phyloP scores from a whole-genome alignment of 78 protist genomes.

The Dictyostelium purpureum region DNA sequence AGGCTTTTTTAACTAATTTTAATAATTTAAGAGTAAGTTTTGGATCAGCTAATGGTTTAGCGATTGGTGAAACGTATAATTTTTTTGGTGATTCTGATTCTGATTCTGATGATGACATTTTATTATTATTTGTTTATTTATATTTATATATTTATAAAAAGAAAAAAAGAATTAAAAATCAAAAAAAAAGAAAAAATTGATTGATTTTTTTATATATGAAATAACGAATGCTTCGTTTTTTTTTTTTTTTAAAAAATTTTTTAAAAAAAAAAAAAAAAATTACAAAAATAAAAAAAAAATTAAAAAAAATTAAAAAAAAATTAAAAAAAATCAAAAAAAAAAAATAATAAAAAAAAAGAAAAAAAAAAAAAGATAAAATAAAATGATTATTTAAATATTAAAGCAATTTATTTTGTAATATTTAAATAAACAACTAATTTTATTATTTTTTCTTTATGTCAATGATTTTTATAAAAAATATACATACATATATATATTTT shows the following conservation, averaged over 20 bases:
- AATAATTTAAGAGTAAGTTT: conserved; percentile 89
- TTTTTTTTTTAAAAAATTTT: too few relatives aligned
- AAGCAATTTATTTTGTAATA: too few relatives aligned
- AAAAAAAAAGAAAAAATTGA: not conserved
- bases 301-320: not conserved
- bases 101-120: conserved; percentile 42
- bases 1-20: conserved; percentile 89
- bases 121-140: not conserved
- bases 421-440: too few relatives aligned
- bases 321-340: not conserved
- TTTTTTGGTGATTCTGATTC: conserved; percentile 35
- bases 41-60: conserved; percentile 92
- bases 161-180: not conserved
- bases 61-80: conserved; percentile 81
- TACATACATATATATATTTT: too few relatives aligned
- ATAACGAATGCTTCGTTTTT: too few relatives aligned
- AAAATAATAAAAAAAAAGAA: not conserved
- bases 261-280: too few relatives aligned
- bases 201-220: conserved; percentile 6
- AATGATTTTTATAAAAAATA: too few relatives aligned
- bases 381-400: not conserved
- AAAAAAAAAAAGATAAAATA: not conserved
- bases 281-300: not conserved
- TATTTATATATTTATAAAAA: not conserved
- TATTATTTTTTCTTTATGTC: too few relatives aligned